These are phyloP conservation scores for Penicillium manginii DNA, from an alignment of 495 filamentous ascomycete genomes.

Conservation along the genomic window DNA sequence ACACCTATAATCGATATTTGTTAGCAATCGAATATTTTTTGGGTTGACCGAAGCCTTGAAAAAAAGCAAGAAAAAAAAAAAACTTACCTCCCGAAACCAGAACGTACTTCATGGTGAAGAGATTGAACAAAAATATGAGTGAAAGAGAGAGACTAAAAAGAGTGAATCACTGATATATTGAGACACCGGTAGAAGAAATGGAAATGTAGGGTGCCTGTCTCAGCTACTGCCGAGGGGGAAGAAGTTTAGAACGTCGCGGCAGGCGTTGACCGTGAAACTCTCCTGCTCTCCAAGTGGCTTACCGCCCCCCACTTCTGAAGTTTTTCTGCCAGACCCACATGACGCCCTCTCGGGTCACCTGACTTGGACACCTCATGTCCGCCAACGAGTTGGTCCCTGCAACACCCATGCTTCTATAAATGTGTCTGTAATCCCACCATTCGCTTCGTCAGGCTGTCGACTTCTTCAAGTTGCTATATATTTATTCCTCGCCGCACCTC, in stretches of 20 bases:
- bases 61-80: slow-evolving; percentile 1
- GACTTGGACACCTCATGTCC: slow-evolving; percentile 34
- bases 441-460: neutral
- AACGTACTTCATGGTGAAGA: slow-evolving; percentile 31
- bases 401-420: slow-evolving; percentile 8
- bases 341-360: slow-evolving; percentile 24
- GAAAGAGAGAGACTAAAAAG: slow-evolving; percentile 1
- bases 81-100: slow-evolving; percentile 32
- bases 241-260: slow-evolving; percentile 3
- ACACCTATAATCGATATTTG: slow-evolving; percentile 54
- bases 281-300: slow-evolving; percentile 6
- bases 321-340: slow-evolving; percentile 22
- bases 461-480: neutral
- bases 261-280: slow-evolving; percentile 3
- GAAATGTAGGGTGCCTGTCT: slow-evolving; percentile 28
- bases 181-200: slow-evolving; percentile 18
- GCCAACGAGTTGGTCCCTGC: neutral
- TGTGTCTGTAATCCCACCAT: neutral
- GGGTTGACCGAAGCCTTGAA: neutral
- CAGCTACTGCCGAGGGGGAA: slow-evolving; percentile 27
- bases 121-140: neutral
- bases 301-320: slow-evolving; percentile 25
- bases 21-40: slow-evolving; percentile 7
- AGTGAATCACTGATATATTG: slow-evolving; percentile 1
- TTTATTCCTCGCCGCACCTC: neutral